A percentile compares a stretch with the other conserved stretches of the same genome.
Conservation (phyloP, 805 yeast species). For the Debaryomyces castellii region DNA sequence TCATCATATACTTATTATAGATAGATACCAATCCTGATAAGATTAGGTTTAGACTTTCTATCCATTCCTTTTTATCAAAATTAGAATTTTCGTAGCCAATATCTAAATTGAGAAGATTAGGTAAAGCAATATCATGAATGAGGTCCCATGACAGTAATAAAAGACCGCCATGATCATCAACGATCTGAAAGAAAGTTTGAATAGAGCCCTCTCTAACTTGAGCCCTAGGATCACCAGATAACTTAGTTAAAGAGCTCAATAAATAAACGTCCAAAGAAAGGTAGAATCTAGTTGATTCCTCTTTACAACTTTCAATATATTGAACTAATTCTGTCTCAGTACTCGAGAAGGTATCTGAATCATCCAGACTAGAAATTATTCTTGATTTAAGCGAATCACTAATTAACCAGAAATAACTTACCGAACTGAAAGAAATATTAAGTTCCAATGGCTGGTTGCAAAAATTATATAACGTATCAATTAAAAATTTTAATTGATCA, state of each 20-base stretch:
- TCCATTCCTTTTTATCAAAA: conserved; percentile 42
- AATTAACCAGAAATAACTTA: conserved; percentile 88
- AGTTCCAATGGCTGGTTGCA: conserved; percentile 70
- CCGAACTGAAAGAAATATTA: conserved; percentile 87
- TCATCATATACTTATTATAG: conserved; percentile 50
- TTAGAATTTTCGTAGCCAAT: conserved; percentile 19
- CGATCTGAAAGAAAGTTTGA: conserved; percentile 81
- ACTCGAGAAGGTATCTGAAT: not conserved
- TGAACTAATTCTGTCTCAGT: conserved; percentile 9
- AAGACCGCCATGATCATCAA: conserved; percentile 65
- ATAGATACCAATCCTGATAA: conserved; percentile 67
- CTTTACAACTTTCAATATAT: conserved; percentile 7
- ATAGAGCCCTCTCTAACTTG: conserved; percentile 89
- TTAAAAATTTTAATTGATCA: conserved; percentile 58
- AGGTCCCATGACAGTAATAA: conserved; percentile 62
- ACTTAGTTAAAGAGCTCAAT: conserved; percentile 57
- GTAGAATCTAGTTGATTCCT: conserved; percentile 9
- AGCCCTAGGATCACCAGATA: conserved; percentile 63
- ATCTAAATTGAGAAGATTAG: conserved; percentile 40
- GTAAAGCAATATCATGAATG: conserved; percentile 64
- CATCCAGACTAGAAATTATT: conserved; percentile 5
- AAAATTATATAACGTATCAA: conserved; percentile 72
- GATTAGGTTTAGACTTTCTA: conserved; percentile 62
- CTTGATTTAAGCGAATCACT: conserved; percentile 61
- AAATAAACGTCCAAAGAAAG: conserved; percentile 41